These are phyloP conservation scores for Macrophomina pseudophaseolina DNA, from an alignment of 2,329 filamentous ascomycete genomes.

Conservation along the genomic window DNA sequence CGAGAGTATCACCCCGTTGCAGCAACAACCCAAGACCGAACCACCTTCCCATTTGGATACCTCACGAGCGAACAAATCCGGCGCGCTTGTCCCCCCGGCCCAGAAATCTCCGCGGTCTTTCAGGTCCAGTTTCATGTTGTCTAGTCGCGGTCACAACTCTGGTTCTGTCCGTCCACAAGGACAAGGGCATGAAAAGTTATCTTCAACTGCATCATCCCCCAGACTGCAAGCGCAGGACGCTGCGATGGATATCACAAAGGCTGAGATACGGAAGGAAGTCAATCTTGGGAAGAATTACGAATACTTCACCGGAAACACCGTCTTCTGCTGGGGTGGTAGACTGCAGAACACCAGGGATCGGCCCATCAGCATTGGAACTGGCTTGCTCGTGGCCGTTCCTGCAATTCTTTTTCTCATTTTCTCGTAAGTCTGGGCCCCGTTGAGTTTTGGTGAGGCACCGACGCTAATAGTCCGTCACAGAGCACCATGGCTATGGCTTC, in stretches of 20 bases:
- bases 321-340: conserved; percentile 85
- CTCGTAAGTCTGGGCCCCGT: conserved; percentile 58
- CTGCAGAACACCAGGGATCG: conserved; percentile 86
- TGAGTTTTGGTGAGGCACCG: not conserved
- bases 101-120: conserved; percentile 25
- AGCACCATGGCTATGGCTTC: conserved; percentile 82
- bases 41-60: conserved; percentile 62
- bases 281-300: conserved; percentile 77
- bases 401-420: conserved; percentile 82
- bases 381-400: conserved; percentile 78
- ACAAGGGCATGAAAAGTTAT: conserved; percentile 78
- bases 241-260: conserved; percentile 44
- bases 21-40: conserved; percentile 49
- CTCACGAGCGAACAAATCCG: conserved; percentile 51
- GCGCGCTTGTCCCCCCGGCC: conserved; percentile 1
- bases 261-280: not conserved
- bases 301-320: conserved; percentile 91
- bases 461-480: conserved; percentile 42
- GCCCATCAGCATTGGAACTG: conserved; percentile 89
- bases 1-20: conserved; percentile 80
- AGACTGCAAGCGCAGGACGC: conserved; percentile 59
- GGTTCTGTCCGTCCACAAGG: conserved; percentile 40
- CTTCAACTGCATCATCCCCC: conserved; percentile 78
- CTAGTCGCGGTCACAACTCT: conserved; percentile 60
- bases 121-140: conserved; percentile 58